Conservation (phyloP, 176 grass and related monocot genomes). For the Carex littledalei region DNA sequence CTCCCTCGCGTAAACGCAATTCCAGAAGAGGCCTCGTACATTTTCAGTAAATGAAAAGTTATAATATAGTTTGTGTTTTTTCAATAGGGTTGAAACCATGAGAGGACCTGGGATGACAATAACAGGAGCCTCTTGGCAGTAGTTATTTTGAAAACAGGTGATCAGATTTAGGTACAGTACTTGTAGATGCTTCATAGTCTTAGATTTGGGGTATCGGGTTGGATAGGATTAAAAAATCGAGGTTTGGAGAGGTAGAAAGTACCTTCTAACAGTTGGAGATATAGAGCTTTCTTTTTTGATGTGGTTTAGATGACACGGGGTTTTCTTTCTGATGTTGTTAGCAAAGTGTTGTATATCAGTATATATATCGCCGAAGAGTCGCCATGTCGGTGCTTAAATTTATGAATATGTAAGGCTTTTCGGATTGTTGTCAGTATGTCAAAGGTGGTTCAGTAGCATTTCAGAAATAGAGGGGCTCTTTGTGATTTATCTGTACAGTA, state of each 20-base stretch:
- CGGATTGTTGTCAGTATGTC: neutral
- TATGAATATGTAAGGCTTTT: neutral
- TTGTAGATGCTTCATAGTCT: neutral
- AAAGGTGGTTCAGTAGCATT: neutral
- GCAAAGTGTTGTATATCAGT: neutral
- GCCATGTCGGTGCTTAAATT: neutral
- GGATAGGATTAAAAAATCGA: neutral
- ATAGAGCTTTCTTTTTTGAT: neutral
- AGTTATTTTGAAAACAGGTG: neutral
- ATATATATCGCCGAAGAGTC: neutral
- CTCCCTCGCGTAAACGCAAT: constrained; percentile 46
- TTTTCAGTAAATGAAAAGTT: constrained; percentile 13
- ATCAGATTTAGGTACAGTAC: neutral
- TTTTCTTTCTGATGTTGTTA: constrained; percentile 7
- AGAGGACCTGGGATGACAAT: neutral
- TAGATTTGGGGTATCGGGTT: neutral
- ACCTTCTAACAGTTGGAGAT: neutral
- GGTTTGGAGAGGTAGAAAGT: neutral
- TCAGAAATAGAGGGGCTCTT: neutral
- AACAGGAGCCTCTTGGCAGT: neutral
- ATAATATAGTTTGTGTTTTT: neutral
- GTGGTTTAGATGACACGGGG: neutral
- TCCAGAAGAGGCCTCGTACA: constrained; percentile 29
- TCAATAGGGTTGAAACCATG: neutral
- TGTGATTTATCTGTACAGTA: neutral